Conservation (phyloP, 2,329 filamentous ascomycete genomes). For the Capronia americana region DNA sequence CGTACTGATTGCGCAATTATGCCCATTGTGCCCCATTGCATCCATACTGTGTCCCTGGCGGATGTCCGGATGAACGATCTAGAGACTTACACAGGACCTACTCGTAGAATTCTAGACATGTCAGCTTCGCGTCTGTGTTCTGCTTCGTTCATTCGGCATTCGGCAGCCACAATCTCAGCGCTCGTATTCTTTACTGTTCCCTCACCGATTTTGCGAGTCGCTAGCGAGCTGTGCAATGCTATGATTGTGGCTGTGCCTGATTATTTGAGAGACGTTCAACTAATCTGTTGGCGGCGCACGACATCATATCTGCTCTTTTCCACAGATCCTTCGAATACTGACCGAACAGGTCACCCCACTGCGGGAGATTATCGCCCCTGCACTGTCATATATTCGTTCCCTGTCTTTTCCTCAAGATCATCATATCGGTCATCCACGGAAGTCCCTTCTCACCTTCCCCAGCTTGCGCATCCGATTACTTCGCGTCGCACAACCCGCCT, state of each 20-base stretch:
- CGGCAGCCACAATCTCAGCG: background rate
- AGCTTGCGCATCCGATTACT: constrained; percentile 8
- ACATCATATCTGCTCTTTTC: constrained; percentile 5
- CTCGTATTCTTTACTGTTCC: background rate
- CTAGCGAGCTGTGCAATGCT: background rate
- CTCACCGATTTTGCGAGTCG: background rate
- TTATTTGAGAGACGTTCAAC: background rate
- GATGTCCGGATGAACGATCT: no score
- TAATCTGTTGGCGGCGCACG: background rate
- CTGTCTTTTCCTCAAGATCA: background rate
- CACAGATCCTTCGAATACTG: background rate
- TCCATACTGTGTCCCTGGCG: no score
- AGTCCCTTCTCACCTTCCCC: background rate
- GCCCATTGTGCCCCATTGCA: no score
- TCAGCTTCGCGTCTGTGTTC: background rate
- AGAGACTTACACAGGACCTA: no score
- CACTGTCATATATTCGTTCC: background rate
- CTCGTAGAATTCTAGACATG: background rate
- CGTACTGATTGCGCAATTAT: no score
- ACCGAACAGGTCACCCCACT: background rate
- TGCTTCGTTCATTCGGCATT: background rate
- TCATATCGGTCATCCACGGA: background rate
- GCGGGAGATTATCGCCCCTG: background rate
- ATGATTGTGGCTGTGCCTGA: background rate
- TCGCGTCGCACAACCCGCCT: constrained; percentile 15